Evolutionary conservation across 148 eudicot species (phyloP).

Genomic region (Camellia japonica): DNA sequence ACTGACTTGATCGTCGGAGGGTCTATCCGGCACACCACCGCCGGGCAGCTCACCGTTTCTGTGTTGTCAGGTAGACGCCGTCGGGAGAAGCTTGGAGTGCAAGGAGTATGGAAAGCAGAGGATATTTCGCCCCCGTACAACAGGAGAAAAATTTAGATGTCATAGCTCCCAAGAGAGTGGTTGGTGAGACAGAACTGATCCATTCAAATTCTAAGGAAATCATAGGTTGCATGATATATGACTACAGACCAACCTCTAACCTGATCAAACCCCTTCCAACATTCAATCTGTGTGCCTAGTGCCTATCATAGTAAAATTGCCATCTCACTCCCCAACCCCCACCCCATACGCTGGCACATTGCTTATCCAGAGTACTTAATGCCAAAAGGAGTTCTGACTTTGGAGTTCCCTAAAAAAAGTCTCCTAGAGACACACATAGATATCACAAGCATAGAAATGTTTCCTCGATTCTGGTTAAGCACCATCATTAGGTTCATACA

Average conservation of each 20-base stretch:
- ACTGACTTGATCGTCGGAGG: too few relatives aligned
- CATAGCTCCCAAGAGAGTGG: too few relatives aligned
- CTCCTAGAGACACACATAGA: not conserved
- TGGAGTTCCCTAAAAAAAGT: not conserved
- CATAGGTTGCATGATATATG: not conserved
- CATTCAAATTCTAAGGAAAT: not conserved
- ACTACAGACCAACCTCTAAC: not conserved
- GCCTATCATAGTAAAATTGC: not conserved
- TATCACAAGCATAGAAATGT: not conserved
- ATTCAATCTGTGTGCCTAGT: too few relatives aligned
- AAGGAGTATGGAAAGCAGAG: too few relatives aligned
- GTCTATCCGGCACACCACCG: too few relatives aligned
- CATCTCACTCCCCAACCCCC: not conserved
- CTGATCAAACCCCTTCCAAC: not conserved
- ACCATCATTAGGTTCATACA: too few relatives aligned
- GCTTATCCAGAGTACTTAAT: not conserved
- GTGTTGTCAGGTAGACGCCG: too few relatives aligned
- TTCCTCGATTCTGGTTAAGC: too few relatives aligned
- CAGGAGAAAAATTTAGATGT: not conserved
- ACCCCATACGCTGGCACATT: not conserved
- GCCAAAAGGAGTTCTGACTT: not conserved
- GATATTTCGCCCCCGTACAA: too few relatives aligned
- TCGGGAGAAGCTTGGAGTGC: too few relatives aligned
- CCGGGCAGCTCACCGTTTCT: too few relatives aligned
- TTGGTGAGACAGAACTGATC: not conserved